Base-by-base conservation (phyloP, 306 rosid genomes). In the Cajanus cajan region DNA sequence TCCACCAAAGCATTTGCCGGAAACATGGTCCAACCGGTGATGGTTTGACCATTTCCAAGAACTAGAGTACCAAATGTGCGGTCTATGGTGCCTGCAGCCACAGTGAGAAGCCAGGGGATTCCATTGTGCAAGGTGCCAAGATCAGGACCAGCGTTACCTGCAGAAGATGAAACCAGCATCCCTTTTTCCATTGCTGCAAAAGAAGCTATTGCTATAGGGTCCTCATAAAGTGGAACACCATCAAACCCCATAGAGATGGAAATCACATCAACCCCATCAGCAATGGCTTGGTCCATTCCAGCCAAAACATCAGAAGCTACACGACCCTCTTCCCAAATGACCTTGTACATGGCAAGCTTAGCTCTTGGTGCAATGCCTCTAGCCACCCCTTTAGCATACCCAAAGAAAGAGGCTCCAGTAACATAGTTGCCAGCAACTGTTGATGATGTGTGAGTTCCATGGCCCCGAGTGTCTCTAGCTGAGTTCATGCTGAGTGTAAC, bases 171-270 rank as follows among this genome's bases (percentile, higher is more conserved):
- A 72, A 87, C 84, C 8, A 68, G 0, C 2, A 87, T 40, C n/a
- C 87, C 80, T 12, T 73, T 80, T 19, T 82, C 78, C 86, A 82
- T 84, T 6, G 81, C 83, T 48, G 78, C 40, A 84, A 84, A 82
- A 16, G 86, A 41, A 68, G 86, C 77, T 41, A 68, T 69, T 50
- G 86, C 86, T 8, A 74, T 36, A 8, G 61, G 61, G 61, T 82
- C 82, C 50, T 75, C 45, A n/a, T 82, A 76, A 1, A 78, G 44
- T 45, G 84, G 82, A 6, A 45, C 73, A 24, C 0, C 34, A 8
- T 69, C 52, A 13, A 71, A 55, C 57, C 83, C 85, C 58, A 79
- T 47, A 0, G 81, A 82, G 52, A 82, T 63, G 6, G 68, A 82
- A 68, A 85, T 85, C 22, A 82, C 81, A 62, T 82, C 88, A 37